Base-by-base conservation (phyloP, 169 alveolate species). In the Fabrea salina region DNA sequence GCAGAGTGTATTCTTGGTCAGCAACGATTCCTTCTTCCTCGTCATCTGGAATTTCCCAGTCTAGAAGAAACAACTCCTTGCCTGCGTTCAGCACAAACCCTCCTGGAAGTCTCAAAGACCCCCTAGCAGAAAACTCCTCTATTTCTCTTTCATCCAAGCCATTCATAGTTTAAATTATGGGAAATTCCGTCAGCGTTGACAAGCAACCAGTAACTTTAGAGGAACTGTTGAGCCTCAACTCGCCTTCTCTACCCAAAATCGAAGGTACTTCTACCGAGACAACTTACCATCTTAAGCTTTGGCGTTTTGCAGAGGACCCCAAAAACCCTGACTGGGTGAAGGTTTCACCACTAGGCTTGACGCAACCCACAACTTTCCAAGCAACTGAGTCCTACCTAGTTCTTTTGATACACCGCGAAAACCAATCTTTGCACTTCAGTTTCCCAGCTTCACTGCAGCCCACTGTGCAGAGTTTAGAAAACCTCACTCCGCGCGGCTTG, bases 401-500 rank as follows among this genome's bases (percentile, higher is more conserved):
- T 35, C 87, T 87, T 13, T 61, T 84, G 11, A 77, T 87, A 35
- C 81, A 78, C 64, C 68, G 79, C 44, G 40, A 72, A 7, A 79
- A 70, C 27, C 4, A 56, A 79, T 75, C 47, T n/a, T 33, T 75
- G 41, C 25, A 68, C 35, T 82, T 70, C 35, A 37, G 59, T 13
- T 77, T 82, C 41, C 91, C 91, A 0, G 82, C 76, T 44, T 44
- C 80, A n/a, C 58, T 87, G 25, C 70, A 82, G 86, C 89, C 82
- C 27, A 33, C 84, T 22, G 83, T 87, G 5, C 70, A 84, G 37
- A 81, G 87, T 47, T 56, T 85, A 7, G 49, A 66, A 41, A 87
- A 87, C 51, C 64, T 87, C 6, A 87, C 93, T n/a, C 93, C 93
- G 25, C 33, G 93, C 25, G 93, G 93, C 0, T 80, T 87, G 4